Conservation (phyloP, 169 alveolate genomes). For the Cryptosporidium bovis region DNA sequence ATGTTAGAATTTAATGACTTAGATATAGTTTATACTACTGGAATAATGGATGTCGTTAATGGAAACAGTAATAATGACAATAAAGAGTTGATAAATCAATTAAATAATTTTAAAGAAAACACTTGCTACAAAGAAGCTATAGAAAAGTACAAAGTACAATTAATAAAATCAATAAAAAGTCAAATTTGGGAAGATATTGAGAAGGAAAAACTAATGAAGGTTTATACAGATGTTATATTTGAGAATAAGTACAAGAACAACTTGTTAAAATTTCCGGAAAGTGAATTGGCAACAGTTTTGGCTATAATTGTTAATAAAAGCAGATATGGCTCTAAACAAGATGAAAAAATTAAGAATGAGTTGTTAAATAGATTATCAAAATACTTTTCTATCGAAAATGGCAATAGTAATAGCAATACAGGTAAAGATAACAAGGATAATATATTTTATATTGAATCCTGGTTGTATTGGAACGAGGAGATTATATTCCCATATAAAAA, state of each 20-base stretch:
- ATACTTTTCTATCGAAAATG: constrained; percentile 39
- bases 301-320: constrained; percentile 71
- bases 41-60: too few species aligned
- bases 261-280: constrained; percentile 7
- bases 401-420: too few species aligned
- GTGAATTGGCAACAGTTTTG: constrained; percentile 48
- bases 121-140: not conserved
- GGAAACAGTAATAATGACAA: not conserved
- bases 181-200: constrained; percentile 67
- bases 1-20: constrained; percentile 44
- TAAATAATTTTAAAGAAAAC: not conserved
- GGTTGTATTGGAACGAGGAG: constrained; percentile 47
- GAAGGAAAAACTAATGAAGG: constrained; percentile 3
- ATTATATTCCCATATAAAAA: constrained; percentile 41
- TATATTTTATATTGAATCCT: constrained; percentile 12
- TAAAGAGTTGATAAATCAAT: not conserved
- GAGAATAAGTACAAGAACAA: constrained; percentile 22
- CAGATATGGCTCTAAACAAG: constrained; percentile 56
- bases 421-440: too few species aligned
- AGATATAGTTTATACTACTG: not conserved
- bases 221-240: constrained; percentile 2
- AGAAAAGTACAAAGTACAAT: not conserved
- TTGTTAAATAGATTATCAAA: constrained; percentile 21
- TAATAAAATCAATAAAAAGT: constrained; percentile 18
- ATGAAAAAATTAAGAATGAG: constrained; percentile 53